phyloP scores from a whole-genome alignment of 768 basidiomycete genomes.

The Boletus patriciae region DNA sequence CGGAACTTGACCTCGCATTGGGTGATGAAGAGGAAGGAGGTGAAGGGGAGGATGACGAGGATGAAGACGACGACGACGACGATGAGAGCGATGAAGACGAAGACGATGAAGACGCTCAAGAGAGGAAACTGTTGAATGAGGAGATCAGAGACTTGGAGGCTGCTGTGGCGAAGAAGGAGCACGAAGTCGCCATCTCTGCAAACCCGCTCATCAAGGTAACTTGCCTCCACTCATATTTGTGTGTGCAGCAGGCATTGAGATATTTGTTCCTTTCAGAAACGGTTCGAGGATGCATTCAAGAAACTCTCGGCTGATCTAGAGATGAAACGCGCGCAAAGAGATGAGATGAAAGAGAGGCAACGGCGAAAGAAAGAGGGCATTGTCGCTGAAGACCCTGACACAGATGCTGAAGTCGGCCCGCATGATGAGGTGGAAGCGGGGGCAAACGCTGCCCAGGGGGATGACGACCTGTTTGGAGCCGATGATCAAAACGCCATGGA shows the following conservation, averaged over 20 bases:
- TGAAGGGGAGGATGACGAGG: conserved; percentile 68
- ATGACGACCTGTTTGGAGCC: conserved; percentile 47
- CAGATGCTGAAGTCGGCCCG: conserved; percentile 39
- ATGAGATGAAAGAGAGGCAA: conserved; percentile 76
- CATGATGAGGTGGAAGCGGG: conserved; percentile 38
- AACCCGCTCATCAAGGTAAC: conserved; percentile 85
- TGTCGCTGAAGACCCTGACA: conserved; percentile 38
- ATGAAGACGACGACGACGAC: conserved; percentile 54
- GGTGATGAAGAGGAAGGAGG: conserved; percentile 62
- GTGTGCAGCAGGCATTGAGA: background rate
- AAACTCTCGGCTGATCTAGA: conserved; percentile 86
- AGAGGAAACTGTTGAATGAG: conserved; percentile 78
- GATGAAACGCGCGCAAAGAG: conserved; percentile 76
- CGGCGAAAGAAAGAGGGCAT: conserved; percentile 71
- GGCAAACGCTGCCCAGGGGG: conserved; percentile 20
- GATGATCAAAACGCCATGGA: conserved; percentile 42
- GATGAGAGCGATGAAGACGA: conserved; percentile 66
- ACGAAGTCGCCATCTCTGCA: conserved; percentile 76
- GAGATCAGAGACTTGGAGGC: conserved; percentile 88
- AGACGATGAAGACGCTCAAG: conserved; percentile 77
- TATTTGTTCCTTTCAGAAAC: conserved; percentile 53
- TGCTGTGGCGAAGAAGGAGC: conserved; percentile 82
- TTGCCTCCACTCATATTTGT: background rate
- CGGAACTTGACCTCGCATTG: conserved; percentile 82
- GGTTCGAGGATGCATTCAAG: conserved; percentile 89